Base-by-base conservation (phyloP, 805 yeast species). In the Candida dendrica region DNA sequence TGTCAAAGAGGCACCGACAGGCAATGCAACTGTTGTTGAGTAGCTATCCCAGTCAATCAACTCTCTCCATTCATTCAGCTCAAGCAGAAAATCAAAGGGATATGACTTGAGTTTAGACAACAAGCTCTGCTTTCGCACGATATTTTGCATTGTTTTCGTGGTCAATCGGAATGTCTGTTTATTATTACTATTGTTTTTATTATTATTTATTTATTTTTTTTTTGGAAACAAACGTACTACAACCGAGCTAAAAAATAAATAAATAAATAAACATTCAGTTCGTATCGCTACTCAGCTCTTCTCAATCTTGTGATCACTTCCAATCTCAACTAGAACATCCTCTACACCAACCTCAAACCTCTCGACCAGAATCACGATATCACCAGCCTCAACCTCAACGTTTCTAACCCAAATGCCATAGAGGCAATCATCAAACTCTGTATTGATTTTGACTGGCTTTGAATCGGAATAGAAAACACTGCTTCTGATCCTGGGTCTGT, bases 331-430 rank as follows among this genome's bases (percentile, higher is more conserved):
- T 7, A 59, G 45, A 18, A 69, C 50, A 3, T 46, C 47, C 6
- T 75, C 79, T 4, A 47, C 40, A 0, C 80, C 80, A 6, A 55
- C 49, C 45, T 74, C 80, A 43, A 74, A 70, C 33, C 80, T 50
- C 47, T 74, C 80, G n/a, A 72, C 55, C 18, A 74, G 51, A 8
- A 74, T 44, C 4, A 71, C 58, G 42, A 71, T 69, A 5, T 42
- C 44, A 0, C 52, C 52, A 3, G 63, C 36, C 2, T 18, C 20
- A 2, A 55, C 40, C 1, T 4, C 13, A 1, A 48, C 29, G n/a
- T 43, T 26, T 2, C 42, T 36, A 4, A 52, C 9, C 59, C 67
- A 73, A 3, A 69, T 52, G 0, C 80, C 80, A 51, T 68, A 69
- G 7, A 71, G 46, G 18, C 63, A 58, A 42, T 68, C 69, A 42